Conservation (phyloP, 768 basidiomycete species). For the Hericium coralloides region DNA sequence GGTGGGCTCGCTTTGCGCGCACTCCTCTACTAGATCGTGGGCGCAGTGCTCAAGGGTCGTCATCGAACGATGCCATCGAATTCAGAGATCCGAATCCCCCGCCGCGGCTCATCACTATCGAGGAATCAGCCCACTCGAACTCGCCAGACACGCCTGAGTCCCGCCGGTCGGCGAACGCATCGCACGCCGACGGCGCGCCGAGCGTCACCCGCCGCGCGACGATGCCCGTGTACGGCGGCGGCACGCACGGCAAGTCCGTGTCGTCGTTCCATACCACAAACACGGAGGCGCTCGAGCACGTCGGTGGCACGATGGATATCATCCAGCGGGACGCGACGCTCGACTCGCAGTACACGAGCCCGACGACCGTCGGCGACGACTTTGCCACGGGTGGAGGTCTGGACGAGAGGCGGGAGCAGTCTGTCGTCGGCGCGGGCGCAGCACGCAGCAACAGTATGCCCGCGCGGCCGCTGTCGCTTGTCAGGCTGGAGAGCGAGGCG, state of each 20-base stretch:
- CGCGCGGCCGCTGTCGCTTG: background rate
- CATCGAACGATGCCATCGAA: conserved; percentile 27
- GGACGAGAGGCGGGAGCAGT: background rate
- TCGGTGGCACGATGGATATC: conserved; percentile 63
- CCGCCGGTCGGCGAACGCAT: conserved; percentile 3
- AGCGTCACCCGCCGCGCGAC: conserved; percentile 5
- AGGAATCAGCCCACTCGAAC: conserved; percentile 37
- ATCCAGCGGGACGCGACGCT: conserved; percentile 34
- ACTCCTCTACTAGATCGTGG: conserved; percentile 56
- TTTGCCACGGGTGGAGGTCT: background rate
- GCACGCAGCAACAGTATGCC: background rate
- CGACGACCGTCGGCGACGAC: conserved; percentile 1
- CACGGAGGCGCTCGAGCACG: conserved; percentile 56
- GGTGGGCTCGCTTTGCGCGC: conserved; percentile 72
- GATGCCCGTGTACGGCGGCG: conserved; percentile 16
- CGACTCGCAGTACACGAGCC: conserved; percentile 5
- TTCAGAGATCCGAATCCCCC: conserved; percentile 82
- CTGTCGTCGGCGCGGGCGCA: background rate
- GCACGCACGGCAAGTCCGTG: conserved; percentile 26
- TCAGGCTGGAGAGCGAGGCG: background rate
- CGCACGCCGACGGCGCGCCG: conserved; percentile 1
- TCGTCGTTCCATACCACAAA: conserved; percentile 56
- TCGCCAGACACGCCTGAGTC: conserved; percentile 10
- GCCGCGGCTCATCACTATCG: conserved; percentile 46
- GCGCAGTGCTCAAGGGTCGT: conserved; percentile 11